Evolutionary conservation across 257 asterid species (phyloP).

Genomic region (Solanum bulbocastanum): DNA sequence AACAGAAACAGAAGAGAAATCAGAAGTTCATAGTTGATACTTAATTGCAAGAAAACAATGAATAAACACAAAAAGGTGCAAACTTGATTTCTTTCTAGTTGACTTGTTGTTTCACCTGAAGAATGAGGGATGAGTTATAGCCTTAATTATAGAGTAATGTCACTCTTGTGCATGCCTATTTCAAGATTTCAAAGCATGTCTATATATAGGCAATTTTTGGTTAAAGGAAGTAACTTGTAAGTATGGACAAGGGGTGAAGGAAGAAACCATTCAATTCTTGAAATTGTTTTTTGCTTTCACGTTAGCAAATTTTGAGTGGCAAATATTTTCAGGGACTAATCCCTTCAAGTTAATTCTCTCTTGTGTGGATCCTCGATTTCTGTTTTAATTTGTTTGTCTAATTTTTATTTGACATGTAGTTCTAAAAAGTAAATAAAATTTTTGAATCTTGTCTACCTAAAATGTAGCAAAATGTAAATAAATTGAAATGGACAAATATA

Average conservation of each 20-base stretch:
- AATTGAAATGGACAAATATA: background rate
- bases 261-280: background rate
- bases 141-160: background rate
- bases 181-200: background rate
- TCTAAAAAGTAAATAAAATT: rapidly evolving
- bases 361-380: background rate
- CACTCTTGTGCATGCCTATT: background rate
- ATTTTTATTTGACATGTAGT: background rate
- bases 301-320: background rate
- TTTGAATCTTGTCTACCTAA: background rate
- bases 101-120: background rate
- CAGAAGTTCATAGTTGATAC: background rate
- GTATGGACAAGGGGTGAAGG: background rate
- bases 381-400: background rate
- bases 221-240: background rate
- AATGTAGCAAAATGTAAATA: background rate
- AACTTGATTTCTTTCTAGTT: background rate
- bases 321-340: background rate
- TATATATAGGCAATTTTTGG: background rate
- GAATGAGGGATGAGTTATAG: background rate
- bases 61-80: background rate
- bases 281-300: background rate
- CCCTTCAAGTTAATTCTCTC: background rate
- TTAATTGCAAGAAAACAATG: background rate
- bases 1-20: background rate